Evolutionary conservation across 2,329 filamentous ascomycete species (phyloP), one percentile per base, ranked within the genome.

Genomic region (Penicillium decumbens): DNA sequence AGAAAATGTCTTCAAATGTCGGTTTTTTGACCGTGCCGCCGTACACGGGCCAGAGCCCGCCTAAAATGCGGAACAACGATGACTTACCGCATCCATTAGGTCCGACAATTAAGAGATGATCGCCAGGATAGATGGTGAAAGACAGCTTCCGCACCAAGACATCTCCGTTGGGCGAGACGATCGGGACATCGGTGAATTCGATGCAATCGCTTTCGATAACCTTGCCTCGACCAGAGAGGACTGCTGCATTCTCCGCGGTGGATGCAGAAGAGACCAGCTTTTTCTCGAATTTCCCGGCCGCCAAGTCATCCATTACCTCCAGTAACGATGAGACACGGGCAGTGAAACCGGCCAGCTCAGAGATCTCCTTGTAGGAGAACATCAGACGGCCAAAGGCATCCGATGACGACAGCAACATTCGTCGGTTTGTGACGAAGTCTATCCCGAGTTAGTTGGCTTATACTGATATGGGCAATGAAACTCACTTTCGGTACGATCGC

Each of bases 61-160:
- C 93, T 1, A 98, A 81, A 59, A 98, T 98, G 32, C 93, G 85
- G 80, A 98, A 98, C 3, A 98, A 79, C 13, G 88, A 95, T 0
- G 89, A 95, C 71, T 98, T 98, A 37, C 93, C 93, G 69, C 93
- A 98, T 32, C 93, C 93, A 67, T 98, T 98, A 20, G 93, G 93
- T 1, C 93, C 93, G 37, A 97, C 88, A 37, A 98, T 93, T 32
- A 98, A 82, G 6, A 98, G 80, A 62, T 98, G 93, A 51, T 95
- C 89, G 47, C 90, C 89, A 1, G 87, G 85, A 48, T 84, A 81
- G 55, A 98, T 88, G 25, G 84, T 83, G 73, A 98, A 98, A 30
- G 88, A 93, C 4, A 98, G 79, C 18, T 86, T 85, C 52, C 82
- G 84, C 46, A 97, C 84, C 3, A 98, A 80, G 10, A 98, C 87